A percentile compares a stretch with the other conserved stretches of the same genome.
Conservation (phyloP, 352 stramenopile genomes). For the Phytophthora crassamura region DNA sequence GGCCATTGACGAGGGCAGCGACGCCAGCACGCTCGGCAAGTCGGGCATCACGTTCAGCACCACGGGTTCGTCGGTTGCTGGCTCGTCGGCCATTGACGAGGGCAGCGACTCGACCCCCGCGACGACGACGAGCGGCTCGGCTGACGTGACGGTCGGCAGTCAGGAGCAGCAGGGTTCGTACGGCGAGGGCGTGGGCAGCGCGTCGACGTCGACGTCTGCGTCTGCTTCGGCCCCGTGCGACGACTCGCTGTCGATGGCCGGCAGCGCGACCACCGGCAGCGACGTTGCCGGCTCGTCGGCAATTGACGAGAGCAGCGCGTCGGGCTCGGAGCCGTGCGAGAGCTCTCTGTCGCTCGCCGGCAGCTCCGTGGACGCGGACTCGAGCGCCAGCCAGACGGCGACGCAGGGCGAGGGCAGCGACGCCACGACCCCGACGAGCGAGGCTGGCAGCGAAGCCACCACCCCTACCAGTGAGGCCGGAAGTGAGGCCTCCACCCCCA, state of each 20-base stretch:
- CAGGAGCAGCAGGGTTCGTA: constrained; percentile 18
- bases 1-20: constrained; percentile 14
- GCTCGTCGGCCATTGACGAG: constrained; percentile 21
- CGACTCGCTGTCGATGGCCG: constrained; percentile 10
- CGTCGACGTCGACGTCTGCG: constrained; percentile 18
- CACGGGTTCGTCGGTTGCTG: too few relatives aligned
- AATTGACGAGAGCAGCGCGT: constrained; percentile 23
- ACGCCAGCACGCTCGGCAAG: constrained; percentile 12
- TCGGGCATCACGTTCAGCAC: constrained; percentile 17
- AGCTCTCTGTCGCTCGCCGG: constrained; percentile 24
- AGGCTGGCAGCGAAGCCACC: constrained; percentile 7
- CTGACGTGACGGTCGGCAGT: constrained; percentile 10
- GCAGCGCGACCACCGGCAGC: constrained; percentile 16
- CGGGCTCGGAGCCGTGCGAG: constrained; percentile 28
- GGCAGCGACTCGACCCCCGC: constrained; percentile 13
- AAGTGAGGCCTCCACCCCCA: constrained; percentile 16
- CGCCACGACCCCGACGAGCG: constrained; percentile 9
- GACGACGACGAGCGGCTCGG: constrained; percentile 13
- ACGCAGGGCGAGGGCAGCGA: constrained; percentile 15
- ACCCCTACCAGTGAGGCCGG: not conserved
- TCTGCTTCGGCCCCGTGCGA: constrained; percentile 13
- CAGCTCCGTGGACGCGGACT: constrained; percentile 13
- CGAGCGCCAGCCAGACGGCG: constrained; percentile 12
- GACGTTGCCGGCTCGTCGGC: constrained; percentile 22
- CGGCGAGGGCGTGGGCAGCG: not conserved